Conservation (phyloP, 768 basidiomycete species). For the Suillus placidus region DNA sequence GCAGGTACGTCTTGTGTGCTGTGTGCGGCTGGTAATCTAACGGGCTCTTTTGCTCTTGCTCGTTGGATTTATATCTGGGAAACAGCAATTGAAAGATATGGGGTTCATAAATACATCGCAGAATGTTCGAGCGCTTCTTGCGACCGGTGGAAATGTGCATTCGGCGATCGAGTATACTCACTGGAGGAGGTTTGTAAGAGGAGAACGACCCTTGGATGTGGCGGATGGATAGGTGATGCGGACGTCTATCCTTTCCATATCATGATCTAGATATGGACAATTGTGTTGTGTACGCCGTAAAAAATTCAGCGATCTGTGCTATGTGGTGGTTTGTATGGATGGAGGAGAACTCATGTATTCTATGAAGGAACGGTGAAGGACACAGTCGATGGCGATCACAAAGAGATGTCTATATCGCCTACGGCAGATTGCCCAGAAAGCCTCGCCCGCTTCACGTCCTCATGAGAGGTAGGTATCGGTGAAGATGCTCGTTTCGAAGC, state of each 20-base stretch:
- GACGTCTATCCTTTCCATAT: background rate
- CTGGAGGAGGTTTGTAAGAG: slow-evolving; percentile 67
- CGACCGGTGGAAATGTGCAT: slow-evolving; percentile 92
- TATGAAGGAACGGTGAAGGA: background rate
- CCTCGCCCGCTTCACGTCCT: background rate
- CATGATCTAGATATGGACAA: background rate
- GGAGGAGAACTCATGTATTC: background rate
- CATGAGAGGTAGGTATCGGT: background rate
- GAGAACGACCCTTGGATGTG: background rate
- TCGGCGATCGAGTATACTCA: slow-evolving; percentile 87
- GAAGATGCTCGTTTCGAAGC: background rate
- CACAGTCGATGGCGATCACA: background rate
- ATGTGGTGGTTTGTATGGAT: background rate
- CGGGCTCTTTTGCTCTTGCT: slow-evolving; percentile 3
- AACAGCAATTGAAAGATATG: slow-evolving; percentile 92
- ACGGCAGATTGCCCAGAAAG: background rate
- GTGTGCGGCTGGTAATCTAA: background rate
- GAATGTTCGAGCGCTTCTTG: slow-evolving; percentile 88
- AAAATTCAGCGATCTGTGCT: background rate
- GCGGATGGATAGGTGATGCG: background rate
- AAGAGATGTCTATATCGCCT: background rate
- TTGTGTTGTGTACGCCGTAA: background rate
- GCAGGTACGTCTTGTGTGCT: slow-evolving; percentile 50
- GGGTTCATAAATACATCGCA: slow-evolving; percentile 88
- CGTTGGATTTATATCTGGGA: too few relatives aligned